Base-by-base conservation (phyloP, 176 grass and related monocot genomes). In the Eragrostis nindensis region DNA sequence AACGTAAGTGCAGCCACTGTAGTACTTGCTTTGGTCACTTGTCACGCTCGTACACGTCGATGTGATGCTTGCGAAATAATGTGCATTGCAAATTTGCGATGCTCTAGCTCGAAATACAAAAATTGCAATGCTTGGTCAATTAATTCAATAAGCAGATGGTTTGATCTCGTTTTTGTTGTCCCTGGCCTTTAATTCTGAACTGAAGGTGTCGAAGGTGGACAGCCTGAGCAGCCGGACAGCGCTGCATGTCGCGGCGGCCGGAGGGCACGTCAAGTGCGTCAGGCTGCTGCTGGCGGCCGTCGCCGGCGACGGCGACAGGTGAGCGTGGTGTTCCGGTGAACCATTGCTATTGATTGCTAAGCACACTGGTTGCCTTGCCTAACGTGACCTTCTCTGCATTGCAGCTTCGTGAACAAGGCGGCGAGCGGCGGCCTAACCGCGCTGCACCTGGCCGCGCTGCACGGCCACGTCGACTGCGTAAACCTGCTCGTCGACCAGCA, bases 401-500 rank as follows among this genome's bases (percentile, higher is more conserved):
- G 25, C 29, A 91, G 70, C 22, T 85, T 82, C 68, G 86, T 93
- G 50, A 93, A 93, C 81, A 87, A 78, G 82, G 21, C 71, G 47
- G 92, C 84, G 11, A 86, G 27, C 60, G 84, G 90, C 68, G 92
- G 86, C 48, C 83, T 95, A 13, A 98, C 90, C 12, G 90, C 92
- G 32, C 88, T 98, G 9, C 96, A 98, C 89, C 86, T 95, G 47
- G 92, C 92, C 8, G 92, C 96, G 68, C 64, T 95, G 81, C 80
- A 87, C 71, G 92, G 92, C 8, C 77, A 93, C 69, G 87, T 74
- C 0, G 92, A 98, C 47, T 95, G 88, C 55, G 90, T 95, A 56
- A 92, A 94, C 90, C 88, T 98, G 29, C 90, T 98, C 40, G 42
- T 95, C 30, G 96, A 98, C 80, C 67, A 95, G 59, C 84, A 76